phyloP scores from a whole-genome alignment of 78 protist genomes.

The Chrysochromulina parva region DNA sequence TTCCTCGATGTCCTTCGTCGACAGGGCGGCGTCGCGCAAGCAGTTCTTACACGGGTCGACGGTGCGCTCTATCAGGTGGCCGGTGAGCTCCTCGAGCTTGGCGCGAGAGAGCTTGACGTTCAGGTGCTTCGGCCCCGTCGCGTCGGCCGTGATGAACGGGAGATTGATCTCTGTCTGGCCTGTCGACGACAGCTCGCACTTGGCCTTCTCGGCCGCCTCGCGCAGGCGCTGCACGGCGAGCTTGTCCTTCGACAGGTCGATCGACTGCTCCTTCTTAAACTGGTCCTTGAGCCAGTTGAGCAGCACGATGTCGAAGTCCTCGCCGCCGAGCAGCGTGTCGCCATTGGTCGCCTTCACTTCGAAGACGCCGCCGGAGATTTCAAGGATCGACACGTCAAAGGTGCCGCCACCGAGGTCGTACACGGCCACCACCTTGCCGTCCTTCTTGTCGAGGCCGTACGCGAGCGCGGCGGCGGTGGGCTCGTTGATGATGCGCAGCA shows the following conservation, averaged over 20 bases:
- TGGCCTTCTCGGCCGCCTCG: slow-evolving; percentile 98
- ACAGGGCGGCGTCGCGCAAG: slow-evolving; percentile 93
- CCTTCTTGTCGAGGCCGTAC: slow-evolving; percentile 84
- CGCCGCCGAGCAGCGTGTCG: slow-evolving; percentile 99
- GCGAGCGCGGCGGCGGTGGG: slow-evolving; percentile 99
- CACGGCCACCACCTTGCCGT: slow-evolving; percentile 79
- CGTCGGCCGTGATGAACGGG: slow-evolving; percentile 97
- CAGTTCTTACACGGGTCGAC: slow-evolving; percentile 86
- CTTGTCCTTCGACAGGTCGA: slow-evolving; percentile 77
- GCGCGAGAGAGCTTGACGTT: slow-evolving; percentile 77
- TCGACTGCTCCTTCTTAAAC: slow-evolving; percentile 81
- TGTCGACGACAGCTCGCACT: slow-evolving; percentile 93
- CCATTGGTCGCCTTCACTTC: slow-evolving; percentile 98
- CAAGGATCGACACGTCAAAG: slow-evolving; percentile 98
- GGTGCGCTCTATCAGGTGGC: slow-evolving; percentile 81
- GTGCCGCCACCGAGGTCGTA: slow-evolving; percentile 99
- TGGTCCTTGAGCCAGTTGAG: slow-evolving; percentile 65
- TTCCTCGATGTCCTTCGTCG: slow-evolving; percentile 81
- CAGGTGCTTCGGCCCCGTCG: slow-evolving; percentile 95
- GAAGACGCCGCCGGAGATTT: slow-evolving; percentile 94
- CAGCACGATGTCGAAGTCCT: slow-evolving; percentile 95
- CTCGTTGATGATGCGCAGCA: slow-evolving; percentile 98
- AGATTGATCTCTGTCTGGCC: slow-evolving; percentile 80
- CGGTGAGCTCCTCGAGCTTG: slow-evolving; percentile 84
- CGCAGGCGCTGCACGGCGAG: slow-evolving; percentile 95